Evolutionary conservation across 2,329 filamentous ascomycete species (phyloP).

Genomic region (Calcarisporium arbuscula): DNA sequence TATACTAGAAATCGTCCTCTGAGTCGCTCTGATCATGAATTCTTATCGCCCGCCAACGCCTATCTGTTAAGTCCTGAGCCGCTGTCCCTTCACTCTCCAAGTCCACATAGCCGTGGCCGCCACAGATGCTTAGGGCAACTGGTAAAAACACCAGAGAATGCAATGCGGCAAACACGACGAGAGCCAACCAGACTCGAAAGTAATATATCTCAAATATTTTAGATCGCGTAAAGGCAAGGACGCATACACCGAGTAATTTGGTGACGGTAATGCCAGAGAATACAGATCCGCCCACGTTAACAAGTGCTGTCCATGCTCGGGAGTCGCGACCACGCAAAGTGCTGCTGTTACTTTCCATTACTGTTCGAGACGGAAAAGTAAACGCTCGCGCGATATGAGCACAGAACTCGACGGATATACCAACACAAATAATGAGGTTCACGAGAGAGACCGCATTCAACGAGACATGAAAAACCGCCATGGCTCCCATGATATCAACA

Average conservation of each 20-base stretch:
- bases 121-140: constrained; percentile 77
- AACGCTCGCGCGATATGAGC: constrained; percentile 94
- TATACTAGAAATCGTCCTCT: constrained; percentile 56
- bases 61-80: constrained; percentile 78
- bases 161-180: constrained; percentile 81
- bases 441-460: constrained; percentile 94
- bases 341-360: constrained; percentile 71
- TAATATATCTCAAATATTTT: constrained; percentile 99
- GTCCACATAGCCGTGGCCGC: constrained; percentile 83
- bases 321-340: constrained; percentile 78
- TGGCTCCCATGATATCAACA: constrained; percentile 88
- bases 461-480: constrained; percentile 83
- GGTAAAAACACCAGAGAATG: constrained; percentile 91
- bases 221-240: constrained; percentile 88
- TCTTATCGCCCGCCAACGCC: constrained; percentile 70
- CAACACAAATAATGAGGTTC: constrained; percentile 94
- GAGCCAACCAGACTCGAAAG: constrained; percentile 90
- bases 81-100: constrained; percentile 81
- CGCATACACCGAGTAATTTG: constrained; percentile 85
- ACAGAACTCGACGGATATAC: constrained; percentile 95
- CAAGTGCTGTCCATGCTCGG: constrained; percentile 84
- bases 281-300: constrained; percentile 90
- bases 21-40: constrained; percentile 71
- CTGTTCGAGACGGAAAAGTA: constrained; percentile 78
- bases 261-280: constrained; percentile 96